A percentile compares a stretch with the other conserved stretches of the same genome.
phyloP scores from a whole-genome alignment of 2,329 filamentous ascomycete genomes.

The Thielaviopsis punctulata region DNA sequence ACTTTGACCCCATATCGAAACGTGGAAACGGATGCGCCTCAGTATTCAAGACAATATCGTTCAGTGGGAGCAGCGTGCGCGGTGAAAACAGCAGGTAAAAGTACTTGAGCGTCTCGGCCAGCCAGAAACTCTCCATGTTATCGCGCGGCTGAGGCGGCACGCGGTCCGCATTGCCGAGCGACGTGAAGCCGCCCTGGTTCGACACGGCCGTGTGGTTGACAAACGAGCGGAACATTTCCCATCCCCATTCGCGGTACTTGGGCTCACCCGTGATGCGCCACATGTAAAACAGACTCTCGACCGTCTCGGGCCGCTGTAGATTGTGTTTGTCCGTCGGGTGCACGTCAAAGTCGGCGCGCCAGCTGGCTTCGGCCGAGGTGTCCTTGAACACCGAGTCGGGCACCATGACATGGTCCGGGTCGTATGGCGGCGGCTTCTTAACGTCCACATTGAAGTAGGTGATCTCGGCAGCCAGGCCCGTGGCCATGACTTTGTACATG shows the following conservation, averaged over 20 bases:
- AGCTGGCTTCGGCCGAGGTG: slow-evolving; percentile 28
- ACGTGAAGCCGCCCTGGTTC: slow-evolving; percentile 67
- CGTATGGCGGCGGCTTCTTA: slow-evolving; percentile 16
- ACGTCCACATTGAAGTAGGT: slow-evolving; percentile 64
- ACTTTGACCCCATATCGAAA: slow-evolving; percentile 63
- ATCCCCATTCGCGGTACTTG: slow-evolving; percentile 88
- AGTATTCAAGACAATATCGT: slow-evolving; percentile 51
- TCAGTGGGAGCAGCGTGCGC: slow-evolving; percentile 49
- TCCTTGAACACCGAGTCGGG: slow-evolving; percentile 5
- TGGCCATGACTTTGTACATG: slow-evolving; percentile 83
- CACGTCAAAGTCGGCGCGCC: slow-evolving; percentile 65
- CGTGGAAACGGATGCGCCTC: slow-evolving; percentile 53
- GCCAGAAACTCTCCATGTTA: slow-evolving; percentile 79
- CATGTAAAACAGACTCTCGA: slow-evolving; percentile 97
- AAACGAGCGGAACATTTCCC: slow-evolving; percentile 95
- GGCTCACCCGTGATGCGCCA: slow-evolving; percentile 89
- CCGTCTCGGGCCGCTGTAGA: slow-evolving; percentile 83
- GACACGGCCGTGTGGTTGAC: slow-evolving; percentile 67
- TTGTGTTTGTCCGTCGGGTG: slow-evolving; percentile 80
- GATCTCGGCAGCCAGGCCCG: slow-evolving; percentile 88
- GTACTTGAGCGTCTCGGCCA: slow-evolving; percentile 82
- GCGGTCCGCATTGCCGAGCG: slow-evolving; percentile 54
- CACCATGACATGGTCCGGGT: slow-evolving; percentile 18
- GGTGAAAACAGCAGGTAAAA: slow-evolving; percentile 71
- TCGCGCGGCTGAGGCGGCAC: slow-evolving; percentile 49